Percentiles rank a stretch among this genome's conserved stretches.
Conservation (phyloP, 768 basidiomycete species). For the Cyclocybe cylindracea region DNA sequence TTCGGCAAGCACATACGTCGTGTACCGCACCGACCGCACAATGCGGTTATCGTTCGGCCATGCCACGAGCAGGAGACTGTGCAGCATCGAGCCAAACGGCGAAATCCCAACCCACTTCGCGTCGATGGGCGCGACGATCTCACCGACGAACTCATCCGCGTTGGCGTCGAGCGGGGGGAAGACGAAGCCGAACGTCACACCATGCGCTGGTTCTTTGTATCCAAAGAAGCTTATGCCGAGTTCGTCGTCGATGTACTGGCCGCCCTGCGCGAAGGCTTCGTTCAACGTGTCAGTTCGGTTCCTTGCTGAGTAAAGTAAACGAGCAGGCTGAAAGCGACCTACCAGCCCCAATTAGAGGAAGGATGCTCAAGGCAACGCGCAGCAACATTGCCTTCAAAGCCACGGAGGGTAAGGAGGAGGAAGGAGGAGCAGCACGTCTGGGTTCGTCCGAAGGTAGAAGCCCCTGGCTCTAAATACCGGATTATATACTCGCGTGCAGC, state of each 20-base stretch:
- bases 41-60: slow-evolving; percentile 59
- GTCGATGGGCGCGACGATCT: slow-evolving; percentile 56
- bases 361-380: slow-evolving; percentile 32
- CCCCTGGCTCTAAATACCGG: slow-evolving; percentile 13
- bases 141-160: slow-evolving; percentile 60
- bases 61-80: slow-evolving; percentile 57
- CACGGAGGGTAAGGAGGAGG: slow-evolving; percentile 1
- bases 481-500: slow-evolving; percentile 13
- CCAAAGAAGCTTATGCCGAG: slow-evolving; percentile 59
- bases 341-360: slow-evolving; percentile 45
- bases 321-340: slow-evolving; percentile 2
- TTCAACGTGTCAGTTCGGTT: slow-evolving; percentile 14
- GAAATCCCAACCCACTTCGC: slow-evolving; percentile 59
- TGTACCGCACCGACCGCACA: slow-evolving; percentile 52
- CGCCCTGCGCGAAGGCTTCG: slow-evolving; percentile 46
- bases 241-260: slow-evolving; percentile 49
- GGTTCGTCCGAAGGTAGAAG: slow-evolving; percentile 17
- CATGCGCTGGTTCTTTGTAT: slow-evolving; percentile 40
- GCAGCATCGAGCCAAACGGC: slow-evolving; percentile 55
- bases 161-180: slow-evolving; percentile 49
- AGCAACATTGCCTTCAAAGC: slow-evolving; percentile 31
- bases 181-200: slow-evolving; percentile 48
- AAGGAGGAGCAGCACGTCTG: slow-evolving; percentile 8
- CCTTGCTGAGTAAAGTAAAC: not conserved
- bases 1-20: slow-evolving; percentile 44